Evolutionary conservation across 139 green algal species (phyloP).

Genomic region (Edaphochlamys debaryana): DNA sequence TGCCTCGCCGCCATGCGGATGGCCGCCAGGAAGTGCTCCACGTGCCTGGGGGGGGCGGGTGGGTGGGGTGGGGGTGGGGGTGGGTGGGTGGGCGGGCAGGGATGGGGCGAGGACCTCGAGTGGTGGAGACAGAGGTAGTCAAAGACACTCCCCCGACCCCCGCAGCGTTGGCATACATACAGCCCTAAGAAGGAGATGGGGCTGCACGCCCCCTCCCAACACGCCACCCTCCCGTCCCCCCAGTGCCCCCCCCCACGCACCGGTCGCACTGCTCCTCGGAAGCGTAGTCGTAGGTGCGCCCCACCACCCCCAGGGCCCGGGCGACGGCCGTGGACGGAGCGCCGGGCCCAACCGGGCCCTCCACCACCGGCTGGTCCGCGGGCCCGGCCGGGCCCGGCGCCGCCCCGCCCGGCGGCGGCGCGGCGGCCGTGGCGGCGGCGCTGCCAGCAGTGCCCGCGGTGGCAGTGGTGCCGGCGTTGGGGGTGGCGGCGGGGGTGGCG

Average conservation of each 20-base stretch:
- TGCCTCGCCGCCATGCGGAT: conserved; percentile 71
- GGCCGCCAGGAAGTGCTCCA: conserved; percentile 59
- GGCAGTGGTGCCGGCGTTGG: conserved; percentile 21
- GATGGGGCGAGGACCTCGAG: too few species aligned
- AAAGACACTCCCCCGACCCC: too few species aligned
- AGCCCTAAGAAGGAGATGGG: too few species aligned
- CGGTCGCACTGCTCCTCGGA: conserved; percentile 76
- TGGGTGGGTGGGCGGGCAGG: too few species aligned
- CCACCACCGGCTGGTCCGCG: neutral
- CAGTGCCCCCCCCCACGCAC: too few species aligned
- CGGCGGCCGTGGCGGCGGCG: too few species aligned
- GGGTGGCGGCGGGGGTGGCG: neutral
- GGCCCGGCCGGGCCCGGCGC: neutral
- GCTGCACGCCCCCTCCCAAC: too few species aligned
- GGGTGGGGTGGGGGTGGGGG: too few species aligned
- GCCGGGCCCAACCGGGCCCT: neutral
- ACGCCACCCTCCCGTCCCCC: too few species aligned
- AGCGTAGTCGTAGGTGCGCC: conserved; percentile 77
- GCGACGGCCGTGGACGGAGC: neutral
- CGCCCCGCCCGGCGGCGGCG: neutral
- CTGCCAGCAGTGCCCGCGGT: neutral
- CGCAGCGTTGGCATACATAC: too few species aligned
- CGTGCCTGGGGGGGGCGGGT: conserved; percentile 16
- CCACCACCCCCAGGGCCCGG: conserved; percentile 45
- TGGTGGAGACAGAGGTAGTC: too few species aligned